phyloP scores from a whole-genome alignment of 352 stramenopile genomes.

The Globisporangium spinosum region DNA sequence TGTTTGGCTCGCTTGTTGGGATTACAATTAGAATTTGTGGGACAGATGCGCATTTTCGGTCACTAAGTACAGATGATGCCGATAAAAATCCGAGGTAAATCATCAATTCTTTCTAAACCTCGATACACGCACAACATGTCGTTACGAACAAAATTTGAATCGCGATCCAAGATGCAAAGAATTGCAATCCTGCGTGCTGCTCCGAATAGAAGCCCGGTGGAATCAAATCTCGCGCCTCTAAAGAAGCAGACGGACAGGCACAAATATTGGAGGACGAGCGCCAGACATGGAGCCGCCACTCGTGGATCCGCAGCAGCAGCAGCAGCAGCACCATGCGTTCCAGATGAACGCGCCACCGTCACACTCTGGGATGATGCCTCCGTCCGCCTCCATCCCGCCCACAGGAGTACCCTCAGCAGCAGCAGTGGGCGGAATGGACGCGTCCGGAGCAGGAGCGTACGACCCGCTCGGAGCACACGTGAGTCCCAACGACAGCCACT shows the following conservation, averaged over 20 bases:
- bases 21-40: no score
- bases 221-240: neutral
- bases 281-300: constrained; percentile 13
- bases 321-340: constrained; percentile 14
- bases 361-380: neutral
- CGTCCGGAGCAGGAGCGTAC: constrained; percentile 3
- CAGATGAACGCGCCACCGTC: neutral
- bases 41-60: neutral
- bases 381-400: neutral
- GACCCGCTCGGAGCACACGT: constrained; percentile 8
- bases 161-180: neutral
- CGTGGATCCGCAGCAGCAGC: constrained; percentile 16
- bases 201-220: constrained; percentile 7
- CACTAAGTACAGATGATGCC: no score
- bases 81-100: no score
- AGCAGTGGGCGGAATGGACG: constrained; percentile 3
- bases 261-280: neutral
- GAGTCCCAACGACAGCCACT: neutral
- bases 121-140: neutral
- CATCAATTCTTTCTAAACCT: no score
- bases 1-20: neutral
- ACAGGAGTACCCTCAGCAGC: neutral
- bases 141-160: neutral
- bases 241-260: neutral
- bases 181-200: neutral